Percentiles rank a stretch among this genome's conserved stretches.
phyloP scores from a whole-genome alignment of 1,139 yeast genomes.

The Magnusiomyces suaveolens region DNA sequence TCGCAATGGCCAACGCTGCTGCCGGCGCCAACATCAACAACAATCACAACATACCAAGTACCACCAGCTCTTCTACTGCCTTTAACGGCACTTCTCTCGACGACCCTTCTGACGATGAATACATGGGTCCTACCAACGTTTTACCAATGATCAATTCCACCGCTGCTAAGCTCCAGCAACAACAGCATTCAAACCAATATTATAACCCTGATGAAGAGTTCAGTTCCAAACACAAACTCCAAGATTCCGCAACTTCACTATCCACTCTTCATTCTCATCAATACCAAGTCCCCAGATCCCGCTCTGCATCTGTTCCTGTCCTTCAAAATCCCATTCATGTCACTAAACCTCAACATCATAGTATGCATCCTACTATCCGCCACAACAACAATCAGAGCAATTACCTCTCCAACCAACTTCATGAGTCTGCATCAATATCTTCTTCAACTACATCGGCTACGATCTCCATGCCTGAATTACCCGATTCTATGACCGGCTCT shows the following conservation, averaged over 20 bases:
- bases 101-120: conserved; percentile 14
- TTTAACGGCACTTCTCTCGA: conserved; percentile 15
- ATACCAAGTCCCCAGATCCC: not conserved
- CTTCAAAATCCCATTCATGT: not conserved
- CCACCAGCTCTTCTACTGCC: not conserved
- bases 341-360: not conserved
- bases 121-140: not conserved
- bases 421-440: not conserved
- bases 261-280: not conserved
- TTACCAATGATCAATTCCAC: not conserved
- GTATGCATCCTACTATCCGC: not conserved
- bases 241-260: not conserved
- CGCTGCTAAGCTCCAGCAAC: conserved; percentile 6
- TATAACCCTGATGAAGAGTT: too few relatives aligned
- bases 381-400: not conserved
- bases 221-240: not conserved
- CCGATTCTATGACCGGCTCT: not conserved
- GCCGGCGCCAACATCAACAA: not conserved
- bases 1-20: not conserved
- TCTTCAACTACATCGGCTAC: not conserved
- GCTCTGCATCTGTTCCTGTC: not conserved
- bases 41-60: too few relatives aligned
- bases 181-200: conserved; percentile 5
- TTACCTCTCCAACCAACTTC: not conserved
- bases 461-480: not conserved